phyloP scores from a whole-genome alignment of 2,329 filamentous ascomycete genomes.

The Chrysoporthe puriensis region DNA sequence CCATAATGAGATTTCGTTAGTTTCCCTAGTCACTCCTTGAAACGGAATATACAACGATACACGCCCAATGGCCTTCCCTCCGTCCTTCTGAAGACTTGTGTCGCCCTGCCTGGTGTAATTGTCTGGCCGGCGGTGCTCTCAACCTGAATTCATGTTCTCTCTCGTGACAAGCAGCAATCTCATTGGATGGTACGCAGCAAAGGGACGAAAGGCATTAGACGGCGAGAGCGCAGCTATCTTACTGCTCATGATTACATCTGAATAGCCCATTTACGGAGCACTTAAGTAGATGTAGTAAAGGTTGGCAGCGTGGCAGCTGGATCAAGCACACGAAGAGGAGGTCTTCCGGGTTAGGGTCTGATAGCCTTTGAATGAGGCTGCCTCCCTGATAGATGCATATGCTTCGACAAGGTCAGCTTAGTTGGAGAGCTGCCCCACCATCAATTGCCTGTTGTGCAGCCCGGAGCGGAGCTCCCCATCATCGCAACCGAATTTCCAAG shows the following conservation, averaged over 20 bases:
- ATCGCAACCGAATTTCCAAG: slow-evolving; percentile 5
- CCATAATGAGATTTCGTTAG: neutral
- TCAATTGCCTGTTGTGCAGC: neutral
- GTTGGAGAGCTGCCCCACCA: slow-evolving; percentile 15
- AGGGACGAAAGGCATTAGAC: neutral
- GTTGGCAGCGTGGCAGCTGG: neutral
- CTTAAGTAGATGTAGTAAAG: neutral
- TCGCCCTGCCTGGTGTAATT: too few species aligned
- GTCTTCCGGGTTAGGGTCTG: slow-evolving; percentile 1
- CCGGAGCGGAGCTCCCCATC: neutral
- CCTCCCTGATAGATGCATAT: slow-evolving; percentile 3
- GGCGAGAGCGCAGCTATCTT: neutral
- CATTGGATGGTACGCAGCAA: neutral
- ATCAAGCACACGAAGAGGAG: neutral
- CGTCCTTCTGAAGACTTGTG: too few species aligned
- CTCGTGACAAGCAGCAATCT: neutral
- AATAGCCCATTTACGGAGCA: neutral
- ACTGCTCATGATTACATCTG: neutral
- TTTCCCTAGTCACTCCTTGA: too few species aligned
- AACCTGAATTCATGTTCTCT: neutral
- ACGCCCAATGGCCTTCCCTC: too few species aligned
- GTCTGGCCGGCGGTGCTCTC: too few species aligned
- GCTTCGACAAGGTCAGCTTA: neutral
- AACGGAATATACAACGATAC: too few species aligned
- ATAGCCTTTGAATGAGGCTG: neutral